A percentile compares a stretch with the other conserved stretches of the same genome.
Evolutionary conservation across 2,329 filamentous ascomycete species (phyloP).

Genomic region (Fusarium citri): DNA sequence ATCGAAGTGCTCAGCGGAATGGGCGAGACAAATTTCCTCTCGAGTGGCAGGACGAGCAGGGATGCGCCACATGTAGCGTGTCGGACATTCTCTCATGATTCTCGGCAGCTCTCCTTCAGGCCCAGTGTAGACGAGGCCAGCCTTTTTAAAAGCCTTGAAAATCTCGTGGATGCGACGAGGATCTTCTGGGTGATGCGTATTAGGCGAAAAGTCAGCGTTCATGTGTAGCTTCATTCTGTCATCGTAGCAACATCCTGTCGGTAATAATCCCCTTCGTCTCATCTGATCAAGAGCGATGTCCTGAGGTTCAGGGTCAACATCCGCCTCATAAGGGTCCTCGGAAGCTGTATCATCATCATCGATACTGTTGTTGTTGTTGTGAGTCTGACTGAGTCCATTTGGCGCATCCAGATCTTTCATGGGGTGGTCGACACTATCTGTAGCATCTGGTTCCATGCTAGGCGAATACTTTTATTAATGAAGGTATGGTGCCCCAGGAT

Average conservation of each 20-base stretch:
- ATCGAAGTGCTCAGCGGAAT: constrained; percentile 79
- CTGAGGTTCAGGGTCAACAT: constrained; percentile 52
- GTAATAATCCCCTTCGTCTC: constrained; percentile 63
- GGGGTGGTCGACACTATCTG: constrained; percentile 59
- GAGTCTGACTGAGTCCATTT: constrained; percentile 41
- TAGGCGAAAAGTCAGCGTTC: constrained; percentile 78
- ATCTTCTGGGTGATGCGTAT: constrained; percentile 92
- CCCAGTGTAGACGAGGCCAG: constrained; percentile 78
- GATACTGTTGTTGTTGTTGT: constrained; percentile 36
- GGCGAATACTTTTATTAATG: constrained; percentile 21
- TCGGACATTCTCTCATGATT: constrained; percentile 66
- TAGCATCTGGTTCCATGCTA: constrained; percentile 44
- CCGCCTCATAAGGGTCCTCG: constrained; percentile 52
- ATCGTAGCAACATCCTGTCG: constrained; percentile 89
- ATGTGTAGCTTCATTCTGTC: constrained; percentile 95
- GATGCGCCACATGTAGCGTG: constrained; percentile 79
- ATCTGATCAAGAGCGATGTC: constrained; percentile 54
- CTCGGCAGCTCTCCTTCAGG: constrained; percentile 64
- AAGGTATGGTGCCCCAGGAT: constrained; percentile 37
- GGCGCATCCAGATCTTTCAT: constrained; percentile 55
- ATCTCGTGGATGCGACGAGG: constrained; percentile 93
- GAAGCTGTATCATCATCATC: constrained; percentile 52
- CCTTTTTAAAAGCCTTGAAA: constrained; percentile 86
- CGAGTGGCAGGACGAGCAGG: constrained; percentile 79
- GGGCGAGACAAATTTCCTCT: constrained; percentile 83